phyloP scores from a whole-genome alignment of 257 asterid species.

The Handroanthus guayacan region DNA sequence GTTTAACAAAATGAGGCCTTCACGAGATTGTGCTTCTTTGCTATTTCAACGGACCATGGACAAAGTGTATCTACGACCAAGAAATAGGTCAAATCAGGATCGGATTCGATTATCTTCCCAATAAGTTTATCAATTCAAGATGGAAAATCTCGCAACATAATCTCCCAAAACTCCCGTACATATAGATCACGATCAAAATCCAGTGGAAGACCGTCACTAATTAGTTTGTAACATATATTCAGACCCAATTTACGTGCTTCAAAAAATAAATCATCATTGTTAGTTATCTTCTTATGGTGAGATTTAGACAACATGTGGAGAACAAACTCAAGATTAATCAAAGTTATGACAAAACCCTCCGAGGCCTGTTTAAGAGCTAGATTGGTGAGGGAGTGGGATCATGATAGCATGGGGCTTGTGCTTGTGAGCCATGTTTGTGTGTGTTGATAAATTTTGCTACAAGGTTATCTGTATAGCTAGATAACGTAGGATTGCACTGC shows the following conservation, averaged over 20 bases:
- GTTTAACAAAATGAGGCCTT: conserved; percentile 51
- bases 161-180: background rate
- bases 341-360: conserved; percentile 35
- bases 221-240: background rate
- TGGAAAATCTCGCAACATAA: conserved; percentile 31
- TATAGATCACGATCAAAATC: conserved; percentile 30
- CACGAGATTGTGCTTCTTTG: conserved; percentile 50
- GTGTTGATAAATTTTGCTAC: too few relatives aligned
- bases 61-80: conserved; percentile 44
- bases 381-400: conserved; percentile 38
- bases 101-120: conserved; percentile 23
- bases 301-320: conserved; percentile 16
- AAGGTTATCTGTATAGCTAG: too few relatives aligned
- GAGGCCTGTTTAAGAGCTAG: conserved; percentile 38
- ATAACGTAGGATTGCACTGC: too few relatives aligned
- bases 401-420: conserved; percentile 41
- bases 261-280: background rate
- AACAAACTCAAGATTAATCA: conserved; percentile 32
- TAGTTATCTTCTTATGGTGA: too few relatives aligned
- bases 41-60: conserved; percentile 51
- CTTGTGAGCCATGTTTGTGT: conserved; percentile 6
- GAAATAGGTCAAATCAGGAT: conserved; percentile 27
- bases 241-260: background rate
- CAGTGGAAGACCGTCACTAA: background rate
- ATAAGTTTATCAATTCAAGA: conserved; percentile 37